A percentile compares a stretch with the other conserved stretches of the same genome.
phyloP scores from a whole-genome alignment of 176 grass and related monocot species.

The Oryza australiensis region DNA sequence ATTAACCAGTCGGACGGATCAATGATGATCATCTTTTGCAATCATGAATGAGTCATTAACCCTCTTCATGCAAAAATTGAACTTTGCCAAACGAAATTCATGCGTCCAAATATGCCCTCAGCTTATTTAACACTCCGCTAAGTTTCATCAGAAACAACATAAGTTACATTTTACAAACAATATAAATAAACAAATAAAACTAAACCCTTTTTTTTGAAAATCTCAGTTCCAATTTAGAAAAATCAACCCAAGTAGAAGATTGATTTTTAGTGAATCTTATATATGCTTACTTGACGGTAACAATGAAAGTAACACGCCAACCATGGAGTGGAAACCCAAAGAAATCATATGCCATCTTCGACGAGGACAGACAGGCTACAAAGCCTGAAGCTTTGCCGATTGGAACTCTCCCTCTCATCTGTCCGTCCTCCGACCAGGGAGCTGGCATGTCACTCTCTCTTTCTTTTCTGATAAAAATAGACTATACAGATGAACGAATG shows the following conservation, averaged over 20 bases:
- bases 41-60: not conserved
- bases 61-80: not conserved
- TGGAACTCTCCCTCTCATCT: slow-evolving; percentile 32
- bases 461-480: not conserved
- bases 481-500: not conserved
- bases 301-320: not conserved
- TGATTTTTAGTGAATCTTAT: not conserved
- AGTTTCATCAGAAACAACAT: too few species aligned
- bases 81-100: not conserved
- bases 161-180: not conserved
- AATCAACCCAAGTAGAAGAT: not conserved
- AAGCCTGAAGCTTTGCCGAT: not conserved
- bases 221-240: not conserved
- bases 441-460: slow-evolving; percentile 30
- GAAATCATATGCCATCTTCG: not conserved
- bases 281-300: not conserved
- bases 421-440: slow-evolving; percentile 3
- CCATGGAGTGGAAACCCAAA: not conserved
- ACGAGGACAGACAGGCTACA: not conserved
- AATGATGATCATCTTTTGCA: not conserved
- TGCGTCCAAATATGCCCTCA: too few species aligned
- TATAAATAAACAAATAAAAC: not conserved
- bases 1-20: not conserved
- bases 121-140: too few species aligned
- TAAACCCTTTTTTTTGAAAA: not conserved